Conservation (phyloP, 768 basidiomycete genomes). For the Psilocybe sp. region DNA sequence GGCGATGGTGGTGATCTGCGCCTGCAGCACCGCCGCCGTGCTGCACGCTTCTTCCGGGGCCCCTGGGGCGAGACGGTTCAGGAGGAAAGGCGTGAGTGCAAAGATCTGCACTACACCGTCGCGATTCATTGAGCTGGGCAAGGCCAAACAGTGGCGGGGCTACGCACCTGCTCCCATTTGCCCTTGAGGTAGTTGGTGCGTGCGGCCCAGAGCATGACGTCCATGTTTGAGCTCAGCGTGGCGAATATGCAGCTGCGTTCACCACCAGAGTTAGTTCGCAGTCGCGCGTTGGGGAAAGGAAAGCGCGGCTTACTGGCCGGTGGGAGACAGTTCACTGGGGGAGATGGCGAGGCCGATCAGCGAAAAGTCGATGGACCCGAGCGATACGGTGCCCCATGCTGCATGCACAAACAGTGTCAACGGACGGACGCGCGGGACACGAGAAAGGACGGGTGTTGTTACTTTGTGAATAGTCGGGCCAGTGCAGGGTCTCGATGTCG, state of each 20-base stretch:
- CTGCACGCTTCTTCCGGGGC: constrained; percentile 17
- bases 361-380: constrained; percentile 72
- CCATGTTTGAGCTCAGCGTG: constrained; percentile 71
- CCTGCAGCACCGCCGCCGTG: constrained; percentile 36
- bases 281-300: neutral
- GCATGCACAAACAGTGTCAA: constrained; percentile 1
- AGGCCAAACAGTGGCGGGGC: neutral
- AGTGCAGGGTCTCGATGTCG: constrained; percentile 27
- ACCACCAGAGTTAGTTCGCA: neutral
- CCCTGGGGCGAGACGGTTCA: constrained; percentile 24
- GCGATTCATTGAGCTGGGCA: neutral
- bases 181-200: constrained; percentile 68
- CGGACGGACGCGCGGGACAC: neutral
- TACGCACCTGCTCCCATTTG: constrained; percentile 62
- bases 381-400: constrained; percentile 68
- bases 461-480: constrained; percentile 54
- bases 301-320: constrained; percentile 50
- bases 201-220: constrained; percentile 67
- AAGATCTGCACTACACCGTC: constrained; percentile 37
- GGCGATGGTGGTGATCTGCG: constrained; percentile 59
- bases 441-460: neutral
- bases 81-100: constrained; percentile 52
- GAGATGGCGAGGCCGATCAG: constrained; percentile 59
- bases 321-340: constrained; percentile 59
- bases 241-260: constrained; percentile 61